These are phyloP conservation scores for Pestalotiopsis sp. DNA, from an alignment of 2,329 filamentous ascomycete species.

Conservation along the genomic window DNA sequence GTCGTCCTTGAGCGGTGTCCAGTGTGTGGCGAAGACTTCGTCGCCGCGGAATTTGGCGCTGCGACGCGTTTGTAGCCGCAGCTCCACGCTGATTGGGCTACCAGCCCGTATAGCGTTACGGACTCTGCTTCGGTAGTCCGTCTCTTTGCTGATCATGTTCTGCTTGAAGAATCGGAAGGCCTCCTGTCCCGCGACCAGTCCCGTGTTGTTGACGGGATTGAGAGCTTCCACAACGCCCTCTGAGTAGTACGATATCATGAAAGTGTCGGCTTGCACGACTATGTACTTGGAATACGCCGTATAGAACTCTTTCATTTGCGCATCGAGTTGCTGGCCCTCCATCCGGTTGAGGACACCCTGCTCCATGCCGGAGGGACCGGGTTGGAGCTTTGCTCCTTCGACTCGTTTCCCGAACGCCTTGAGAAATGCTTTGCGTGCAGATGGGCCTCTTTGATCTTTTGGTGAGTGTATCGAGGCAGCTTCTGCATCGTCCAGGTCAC, in stretches of 20 bases:
- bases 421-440: slow-evolving; percentile 10
- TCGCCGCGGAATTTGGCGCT: slow-evolving; percentile 27
- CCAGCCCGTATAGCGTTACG: slow-evolving; percentile 23
- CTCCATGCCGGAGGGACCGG: slow-evolving; percentile 23
- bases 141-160: slow-evolving; percentile 23
- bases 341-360: slow-evolving; percentile 22
- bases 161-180: slow-evolving; percentile 27
- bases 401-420: slow-evolving; percentile 9
- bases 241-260: slow-evolving; percentile 25
- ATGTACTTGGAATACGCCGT: slow-evolving; percentile 28
- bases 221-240: slow-evolving; percentile 24
- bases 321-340: slow-evolving; percentile 24
- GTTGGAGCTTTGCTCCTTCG: not conserved
- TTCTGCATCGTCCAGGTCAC: slow-evolving; percentile 10
- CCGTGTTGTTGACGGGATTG: slow-evolving; percentile 23
- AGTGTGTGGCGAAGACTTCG: slow-evolving; percentile 22
- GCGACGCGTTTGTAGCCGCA: slow-evolving; percentile 26
- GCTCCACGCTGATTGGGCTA: slow-evolving; percentile 29
- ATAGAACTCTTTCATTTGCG: slow-evolving; percentile 29
- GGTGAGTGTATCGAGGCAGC: not conserved
- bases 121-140: slow-evolving; percentile 23
- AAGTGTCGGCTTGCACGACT: slow-evolving; percentile 22
- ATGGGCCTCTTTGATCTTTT: not conserved
- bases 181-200: slow-evolving; percentile 22
- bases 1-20: slow-evolving; percentile 25